Base-by-base conservation (phyloP, 371 early-diverging fungal species). In the Apophysomyces trapeziformis region DNA sequence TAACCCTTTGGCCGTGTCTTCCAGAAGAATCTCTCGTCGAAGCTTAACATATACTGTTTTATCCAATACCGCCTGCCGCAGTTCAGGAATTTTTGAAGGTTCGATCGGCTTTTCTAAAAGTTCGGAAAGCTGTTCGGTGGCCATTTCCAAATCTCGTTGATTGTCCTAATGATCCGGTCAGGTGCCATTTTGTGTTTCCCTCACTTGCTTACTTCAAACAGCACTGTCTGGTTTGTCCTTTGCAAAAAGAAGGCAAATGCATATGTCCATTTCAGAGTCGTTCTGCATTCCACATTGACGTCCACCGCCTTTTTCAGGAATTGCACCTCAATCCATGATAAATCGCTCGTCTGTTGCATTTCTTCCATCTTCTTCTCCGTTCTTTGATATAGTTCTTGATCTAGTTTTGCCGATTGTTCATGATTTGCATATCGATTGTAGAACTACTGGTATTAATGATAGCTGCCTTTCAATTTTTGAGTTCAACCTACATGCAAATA, bases 321-420 rank as follows among this genome's bases (percentile, higher is more conserved):
- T 77, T 97, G 96, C 8, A 96, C 96, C 75, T 97, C 96, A 68
- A 97, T 96, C 97, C 98, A 97, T 21, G 95, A 93, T 39, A 96
- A 81, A 9, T 89, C 88, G 26, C 90, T 87, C 26, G 84, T 82
- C 59, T 85, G 79, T 78, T 96, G 97, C 87, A 96, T 90, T 71
- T 90, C 90, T 65, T 94, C 92, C 96, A 97, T 97, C 71, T 94
- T 94, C 62, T 86, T 83, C 68, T 95, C 95, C 13, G 94, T 95
- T 70, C 89, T 89, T 41, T 80, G 68, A 68, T 92, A 89, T 41
- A 96, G 84, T 64, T 94, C 88, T 60, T 87, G 86, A 68, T 93
- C 93, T 32, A 96, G 84, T 68, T 92, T 92, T 6, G 94, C 93
- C 7, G 92, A 92, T 73, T 94, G 94, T 67, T 93, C 93, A 80